Base-by-base conservation (phyloP, 1,284 basidiomycete genomes). In the Leccinum huronense region DNA sequence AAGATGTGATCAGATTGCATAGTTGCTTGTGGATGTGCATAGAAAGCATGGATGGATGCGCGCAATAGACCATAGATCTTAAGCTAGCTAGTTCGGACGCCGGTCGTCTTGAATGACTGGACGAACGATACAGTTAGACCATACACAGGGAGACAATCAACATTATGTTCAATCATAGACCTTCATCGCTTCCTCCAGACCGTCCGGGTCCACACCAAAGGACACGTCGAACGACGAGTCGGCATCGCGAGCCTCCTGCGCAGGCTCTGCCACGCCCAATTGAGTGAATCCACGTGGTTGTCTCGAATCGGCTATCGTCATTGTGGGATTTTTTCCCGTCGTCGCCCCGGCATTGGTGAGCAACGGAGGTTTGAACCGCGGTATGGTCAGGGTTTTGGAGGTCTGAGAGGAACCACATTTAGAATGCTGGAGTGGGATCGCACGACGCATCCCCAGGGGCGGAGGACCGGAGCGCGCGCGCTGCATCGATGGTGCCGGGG, bases 221-320 rank as follows among this genome's bases (percentile, higher is more conserved):
- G 73, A 74, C n/a, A 74, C 45, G 45, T 77, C 73, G 48, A 74
- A 76, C 0, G 73, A 74, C 30, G 75, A 74, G 34, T 77, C 73
- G 4, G 73, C 48, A 23, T 72, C 71, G 55, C 64, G 60, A 27
- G 1, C 36, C n/a, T 38, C 33, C 19, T 51, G 59, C 45, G 3
- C 23, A 10, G 31, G 55, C 30, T 63, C 23, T 23, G 45, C 36
- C 13, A 36, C 56, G 2, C 38, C 30, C 1, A 8, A 23, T 40
- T 58, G 61, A 16, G 58, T 10, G 31, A 36, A 27, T 19, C n/a
- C 23, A 27, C 60, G 61, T 23, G 55, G 31, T 1, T 42, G 59
- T 51, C 23, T 63, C 23, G 62, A 61, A 19, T 55, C 31, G 23
- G 16, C 13, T 4, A 11, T 42, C 3, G 34, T 31, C 10, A 1